Conservation (phyloP, 108 stramenopile genomes). For the Cafeteria roenbergensis region DNA sequence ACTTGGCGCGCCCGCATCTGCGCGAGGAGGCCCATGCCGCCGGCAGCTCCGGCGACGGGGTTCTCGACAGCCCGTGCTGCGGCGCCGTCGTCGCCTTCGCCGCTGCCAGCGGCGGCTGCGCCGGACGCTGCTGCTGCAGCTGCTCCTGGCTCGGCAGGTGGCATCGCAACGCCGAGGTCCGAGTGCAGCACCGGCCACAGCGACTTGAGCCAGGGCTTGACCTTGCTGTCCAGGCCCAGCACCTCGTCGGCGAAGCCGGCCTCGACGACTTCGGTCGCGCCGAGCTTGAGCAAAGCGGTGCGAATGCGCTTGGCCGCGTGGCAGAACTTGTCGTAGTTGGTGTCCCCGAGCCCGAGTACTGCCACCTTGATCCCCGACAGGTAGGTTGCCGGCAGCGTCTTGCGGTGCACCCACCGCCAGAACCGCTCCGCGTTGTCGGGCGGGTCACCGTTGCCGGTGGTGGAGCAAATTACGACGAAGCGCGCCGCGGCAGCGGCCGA, state of each 20-base stretch:
- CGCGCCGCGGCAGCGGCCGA: too few relatives aligned
- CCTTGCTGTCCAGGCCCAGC: constrained; percentile 63
- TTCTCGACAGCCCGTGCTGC: too few relatives aligned
- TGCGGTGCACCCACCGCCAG: constrained; percentile 27
- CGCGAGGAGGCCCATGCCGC: too few relatives aligned
- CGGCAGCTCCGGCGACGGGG: too few relatives aligned
- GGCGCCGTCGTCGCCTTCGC: too few relatives aligned
- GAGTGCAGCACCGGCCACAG: constrained; percentile 20
- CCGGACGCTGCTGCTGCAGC: too few relatives aligned
- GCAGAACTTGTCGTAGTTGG: constrained; percentile 63
- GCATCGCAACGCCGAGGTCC: too few relatives aligned
- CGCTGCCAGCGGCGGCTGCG: too few relatives aligned
- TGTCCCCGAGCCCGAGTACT: constrained; percentile 69
- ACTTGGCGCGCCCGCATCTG: too few relatives aligned
- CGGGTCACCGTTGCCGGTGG: constrained; percentile 70
- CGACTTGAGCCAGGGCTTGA: constrained; percentile 56
- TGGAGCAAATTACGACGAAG: constrained; percentile 59
- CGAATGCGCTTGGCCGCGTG: constrained; percentile 52
- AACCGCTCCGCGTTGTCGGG: constrained; percentile 65
- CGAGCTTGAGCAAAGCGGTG: constrained; percentile 49
- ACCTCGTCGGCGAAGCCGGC: constrained; percentile 70
- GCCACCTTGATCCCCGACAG: constrained; percentile 43
- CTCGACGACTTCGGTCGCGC: constrained; percentile 39
- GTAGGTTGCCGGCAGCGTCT: constrained; percentile 10
- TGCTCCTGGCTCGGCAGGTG: too few relatives aligned